Percentiles rank a stretch among this genome's conserved stretches.
Conservation (phyloP, 139 green algal genomes). For the Chlorella sp. region DNA sequence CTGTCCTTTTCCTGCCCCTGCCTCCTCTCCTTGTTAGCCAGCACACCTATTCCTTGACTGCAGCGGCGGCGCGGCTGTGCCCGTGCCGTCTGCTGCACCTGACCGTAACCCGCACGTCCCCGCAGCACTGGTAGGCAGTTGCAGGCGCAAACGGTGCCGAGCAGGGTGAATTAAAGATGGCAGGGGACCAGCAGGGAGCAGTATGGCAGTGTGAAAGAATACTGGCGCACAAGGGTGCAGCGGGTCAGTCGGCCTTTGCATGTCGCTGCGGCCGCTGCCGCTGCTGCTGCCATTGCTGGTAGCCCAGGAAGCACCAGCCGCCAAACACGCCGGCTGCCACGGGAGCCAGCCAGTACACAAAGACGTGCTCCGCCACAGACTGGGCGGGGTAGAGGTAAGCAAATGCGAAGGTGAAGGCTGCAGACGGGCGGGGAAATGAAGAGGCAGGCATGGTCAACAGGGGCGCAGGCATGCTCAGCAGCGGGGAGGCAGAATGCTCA, state of each 20-base stretch:
- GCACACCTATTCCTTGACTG: neutral
- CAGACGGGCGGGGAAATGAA: neutral
- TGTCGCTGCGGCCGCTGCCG: constrained; percentile 6
- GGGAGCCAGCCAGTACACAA: constrained; percentile 29
- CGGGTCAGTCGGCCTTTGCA: constrained; percentile 14
- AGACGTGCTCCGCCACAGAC: neutral
- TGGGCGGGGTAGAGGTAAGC: neutral
- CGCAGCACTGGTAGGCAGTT: neutral
- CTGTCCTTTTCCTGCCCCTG: neutral
- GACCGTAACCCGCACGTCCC: neutral
- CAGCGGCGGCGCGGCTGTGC: neutral
- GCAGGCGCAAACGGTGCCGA: no score
- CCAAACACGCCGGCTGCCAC: constrained; percentile 17
- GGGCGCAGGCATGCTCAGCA: neutral
- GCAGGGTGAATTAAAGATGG: no score
- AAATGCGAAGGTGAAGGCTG: constrained; percentile 22
- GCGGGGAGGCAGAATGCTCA: no score
- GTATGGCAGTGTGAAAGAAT: neutral
- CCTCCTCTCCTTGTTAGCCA: neutral
- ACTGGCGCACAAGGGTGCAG: neutral
- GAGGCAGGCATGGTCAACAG: neutral
- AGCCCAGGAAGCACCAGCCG: constrained; percentile 27
- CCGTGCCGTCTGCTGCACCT: no score
- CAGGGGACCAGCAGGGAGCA: neutral
- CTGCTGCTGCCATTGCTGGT: neutral